Conservation (phyloP, 495 filamentous ascomycete species). For the Penicillium odoratum region DNA sequence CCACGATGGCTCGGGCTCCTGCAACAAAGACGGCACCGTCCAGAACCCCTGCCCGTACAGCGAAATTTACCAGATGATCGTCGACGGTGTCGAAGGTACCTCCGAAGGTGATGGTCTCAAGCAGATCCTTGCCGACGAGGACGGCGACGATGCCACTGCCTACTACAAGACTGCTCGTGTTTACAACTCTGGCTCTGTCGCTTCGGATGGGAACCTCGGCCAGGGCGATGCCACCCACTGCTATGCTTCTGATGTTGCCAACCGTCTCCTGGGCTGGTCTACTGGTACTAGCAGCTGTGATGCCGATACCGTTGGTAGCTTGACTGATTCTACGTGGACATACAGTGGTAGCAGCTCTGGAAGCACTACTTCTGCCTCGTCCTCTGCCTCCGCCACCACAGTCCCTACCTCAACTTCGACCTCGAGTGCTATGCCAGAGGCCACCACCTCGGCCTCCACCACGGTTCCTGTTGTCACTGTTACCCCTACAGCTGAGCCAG, state of each 20-base stretch:
- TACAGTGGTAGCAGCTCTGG: constrained; percentile 12
- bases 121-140: constrained; percentile 30
- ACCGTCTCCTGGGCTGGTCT: constrained; percentile 55
- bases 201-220: constrained; percentile 45
- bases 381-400: constrained; percentile 3
- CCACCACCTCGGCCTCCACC: constrained; percentile 7
- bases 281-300: constrained; percentile 26
- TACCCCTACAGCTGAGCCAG: constrained; percentile 11
- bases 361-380: constrained; percentile 12
- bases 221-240: constrained; percentile 53
- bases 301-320: constrained; percentile 9
- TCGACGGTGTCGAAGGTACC: constrained; percentile 46
- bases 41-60: constrained; percentile 46
- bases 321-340: constrained; percentile 12
- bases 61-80: constrained; percentile 50
- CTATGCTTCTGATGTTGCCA: constrained; percentile 58
- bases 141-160: constrained; percentile 27
- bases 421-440: constrained; percentile 7
- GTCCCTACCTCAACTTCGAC: not conserved
- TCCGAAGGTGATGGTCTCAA: constrained; percentile 43
- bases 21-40: constrained; percentile 37
- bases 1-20: constrained; percentile 48
- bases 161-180: constrained; percentile 54
- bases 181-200: constrained; percentile 60
- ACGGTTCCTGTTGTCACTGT: constrained; percentile 12